phyloP scores from a whole-genome alignment of 1,284 basidiomycete species.

The Takashimella koratensis region DNA sequence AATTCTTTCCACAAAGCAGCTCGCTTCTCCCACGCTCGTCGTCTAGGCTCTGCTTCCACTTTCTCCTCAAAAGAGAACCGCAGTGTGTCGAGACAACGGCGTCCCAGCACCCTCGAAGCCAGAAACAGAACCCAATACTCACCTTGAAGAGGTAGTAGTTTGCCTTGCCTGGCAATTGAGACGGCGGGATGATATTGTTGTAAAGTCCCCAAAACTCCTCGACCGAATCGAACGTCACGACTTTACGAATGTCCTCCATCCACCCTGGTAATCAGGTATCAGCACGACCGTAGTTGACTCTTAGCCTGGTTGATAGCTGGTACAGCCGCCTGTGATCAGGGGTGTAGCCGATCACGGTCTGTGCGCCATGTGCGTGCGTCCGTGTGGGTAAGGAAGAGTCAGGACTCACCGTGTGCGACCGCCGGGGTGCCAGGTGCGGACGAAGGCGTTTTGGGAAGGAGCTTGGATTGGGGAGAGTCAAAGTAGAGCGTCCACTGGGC shows the following conservation, averaged over 20 bases:
- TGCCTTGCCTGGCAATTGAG: slow-evolving; percentile 85
- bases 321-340: no score
- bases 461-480: slow-evolving; percentile 83
- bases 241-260: slow-evolving; percentile 96
- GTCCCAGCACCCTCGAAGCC: no score
- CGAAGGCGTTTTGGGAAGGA: slow-evolving; percentile 78
- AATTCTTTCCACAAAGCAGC: no score
- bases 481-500: slow-evolving; percentile 97
- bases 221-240: slow-evolving; percentile 88
- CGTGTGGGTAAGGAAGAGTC: no score
- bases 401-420: slow-evolving; percentile 32
- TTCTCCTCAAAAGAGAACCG: no score
- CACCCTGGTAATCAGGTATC: slow-evolving; percentile 57
- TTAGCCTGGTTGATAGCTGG: no score
- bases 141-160: slow-evolving; percentile 99
- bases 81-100: not conserved
- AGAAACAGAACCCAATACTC: slow-evolving; percentile 16
- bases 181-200: slow-evolving; percentile 98
- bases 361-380: no score
- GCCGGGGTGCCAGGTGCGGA: slow-evolving; percentile 69
- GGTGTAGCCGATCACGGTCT: no score
- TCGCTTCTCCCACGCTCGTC: slow-evolving; percentile 19
- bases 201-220: slow-evolving; percentile 99
- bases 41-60: slow-evolving; percentile 10
- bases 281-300: no score